Conservation (phyloP, 352 stramenopile genomes). For the Pythium rishiriense region DNA sequence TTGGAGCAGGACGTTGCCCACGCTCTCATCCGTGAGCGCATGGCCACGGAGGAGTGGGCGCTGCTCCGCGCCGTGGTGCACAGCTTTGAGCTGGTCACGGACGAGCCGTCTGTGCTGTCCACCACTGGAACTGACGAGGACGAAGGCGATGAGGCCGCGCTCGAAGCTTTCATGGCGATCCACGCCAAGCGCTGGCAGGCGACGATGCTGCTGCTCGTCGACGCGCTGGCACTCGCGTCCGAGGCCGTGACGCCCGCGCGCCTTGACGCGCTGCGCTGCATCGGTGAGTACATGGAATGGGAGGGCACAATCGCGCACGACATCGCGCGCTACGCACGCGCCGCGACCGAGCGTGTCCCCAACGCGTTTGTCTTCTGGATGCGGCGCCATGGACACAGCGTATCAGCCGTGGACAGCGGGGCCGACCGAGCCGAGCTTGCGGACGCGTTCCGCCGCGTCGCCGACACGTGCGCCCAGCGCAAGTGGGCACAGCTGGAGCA, state of each 20-base stretch:
- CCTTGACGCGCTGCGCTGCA: conserved; percentile 59
- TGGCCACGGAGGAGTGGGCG: conserved; percentile 62
- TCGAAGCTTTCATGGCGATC: conserved; percentile 63
- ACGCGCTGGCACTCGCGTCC: conserved; percentile 59
- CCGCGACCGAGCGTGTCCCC: conserved; percentile 57
- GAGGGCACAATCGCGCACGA: conserved; percentile 84
- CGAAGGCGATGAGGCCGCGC: conserved; percentile 10
- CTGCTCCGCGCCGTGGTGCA: conserved; percentile 64
- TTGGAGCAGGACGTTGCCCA: conserved; percentile 80
- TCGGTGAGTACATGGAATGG: conserved; percentile 87
- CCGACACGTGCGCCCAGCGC: conserved; percentile 30
- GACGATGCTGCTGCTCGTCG: conserved; percentile 77
- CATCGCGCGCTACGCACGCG: conserved; percentile 64
- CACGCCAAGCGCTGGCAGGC: conserved; percentile 84
- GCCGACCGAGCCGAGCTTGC: conserved; percentile 37
- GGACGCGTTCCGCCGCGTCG: conserved; percentile 47
- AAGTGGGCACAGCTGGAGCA: conserved; percentile 55
- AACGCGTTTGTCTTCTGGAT: conserved; percentile 84
- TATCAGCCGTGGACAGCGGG: background rate
- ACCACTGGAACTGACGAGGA: background rate
- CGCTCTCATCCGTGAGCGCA: conserved; percentile 50
- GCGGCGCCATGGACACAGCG: conserved; percentile 32
- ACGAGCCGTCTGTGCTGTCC: conserved; percentile 3
- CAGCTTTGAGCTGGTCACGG: conserved; percentile 51
- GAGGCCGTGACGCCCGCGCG: conserved; percentile 59